Base-by-base conservation (phyloP, 208 protist genomes). In the Wallacemonas rigidus region DNA sequence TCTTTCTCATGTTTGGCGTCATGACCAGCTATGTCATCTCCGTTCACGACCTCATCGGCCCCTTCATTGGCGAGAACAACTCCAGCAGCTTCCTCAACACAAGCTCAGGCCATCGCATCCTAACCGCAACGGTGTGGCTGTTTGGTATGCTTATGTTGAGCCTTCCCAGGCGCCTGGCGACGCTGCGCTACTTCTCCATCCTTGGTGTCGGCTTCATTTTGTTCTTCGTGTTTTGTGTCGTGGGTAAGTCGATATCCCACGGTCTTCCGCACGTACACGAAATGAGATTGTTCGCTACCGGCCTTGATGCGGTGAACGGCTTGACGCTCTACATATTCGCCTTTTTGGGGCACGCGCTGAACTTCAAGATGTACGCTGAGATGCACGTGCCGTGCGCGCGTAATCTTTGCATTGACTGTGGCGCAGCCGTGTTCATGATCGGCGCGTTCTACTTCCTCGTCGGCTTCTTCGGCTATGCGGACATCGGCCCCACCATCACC, bases 391-490 rank as follows among this genome's bases (percentile, higher is more conserved):
- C 53, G 0, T 77, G 43, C 5, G 76, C 72, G 14, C 38, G 56
- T 36, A 69, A 69, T n/a, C 77, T 92, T 41, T 86, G 81, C 15
- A 36, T 72, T 2, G 79, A 77, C 45, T 62, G 51, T 50, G 57
- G 53, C 35, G 36, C 71, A 26, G 77, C 76, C 36, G 83, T 94
- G 63, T 4, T 69, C 11, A 60, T 89, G 0, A 78, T 83, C 39
- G 67, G 64, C 51, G 17, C 78, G 40, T 54, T 94, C 35, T 91
- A 91, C 80, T 79, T 76, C 47, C 9, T 90, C 36, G 74, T 79
- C 26, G 86, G 86, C 38, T 75, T 91, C 69, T 90, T 90, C 56
- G 86, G 86, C 45, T 92, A 89, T 61, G 56, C 79, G 7, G 84
- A 92, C 43, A 81, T 92, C 60, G 82, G 79, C 15, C 47, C 64